phyloP scores from a whole-genome alignment of 768 basidiomycete genomes.

The Boletus subcaerulescens region DNA sequence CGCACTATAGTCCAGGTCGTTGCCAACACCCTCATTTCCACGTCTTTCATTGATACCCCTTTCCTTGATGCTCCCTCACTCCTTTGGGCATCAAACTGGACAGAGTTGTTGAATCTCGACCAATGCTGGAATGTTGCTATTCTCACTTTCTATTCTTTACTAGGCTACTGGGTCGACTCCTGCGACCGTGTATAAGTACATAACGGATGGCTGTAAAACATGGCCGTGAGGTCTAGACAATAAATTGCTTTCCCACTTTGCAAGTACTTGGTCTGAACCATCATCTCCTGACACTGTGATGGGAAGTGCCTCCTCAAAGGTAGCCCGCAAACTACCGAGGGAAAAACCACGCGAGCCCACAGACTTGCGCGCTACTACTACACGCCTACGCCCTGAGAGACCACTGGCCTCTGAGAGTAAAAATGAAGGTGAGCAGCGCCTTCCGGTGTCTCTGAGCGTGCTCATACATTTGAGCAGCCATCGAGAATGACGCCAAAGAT shows the following conservation, averaged over 20 bases:
- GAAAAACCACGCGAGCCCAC: constrained; percentile 45
- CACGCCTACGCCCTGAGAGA: constrained; percentile 12
- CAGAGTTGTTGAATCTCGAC: constrained; percentile 22
- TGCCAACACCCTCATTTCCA: constrained; percentile 23
- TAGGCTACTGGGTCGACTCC: constrained; percentile 26
- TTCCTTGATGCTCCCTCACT: constrained; percentile 17
- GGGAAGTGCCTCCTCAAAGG: constrained; percentile 64
- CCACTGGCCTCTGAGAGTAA: constrained; percentile 50
- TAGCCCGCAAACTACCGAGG: constrained; percentile 52
- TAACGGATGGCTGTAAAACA: constrained; percentile 38
- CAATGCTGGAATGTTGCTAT: constrained; percentile 34
- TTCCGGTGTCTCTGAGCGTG: not conserved
- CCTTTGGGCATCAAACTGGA: constrained; percentile 22
- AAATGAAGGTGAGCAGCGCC: constrained; percentile 40
- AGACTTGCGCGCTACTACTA: constrained; percentile 36
- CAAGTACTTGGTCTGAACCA: not conserved
- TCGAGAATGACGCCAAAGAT: constrained; percentile 64
- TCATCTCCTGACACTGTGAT: constrained; percentile 31
- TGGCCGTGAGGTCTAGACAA: constrained; percentile 35
- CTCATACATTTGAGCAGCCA: constrained; percentile 38
- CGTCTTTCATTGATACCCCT: constrained; percentile 32
- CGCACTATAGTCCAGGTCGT: constrained; percentile 24
- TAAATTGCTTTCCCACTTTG: constrained; percentile 16
- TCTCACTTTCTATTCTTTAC: constrained; percentile 29
- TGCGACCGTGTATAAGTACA: constrained; percentile 39